Conservation (phyloP, 129 eudicot genomes). For the Kitagawia praeruptora region DNA sequence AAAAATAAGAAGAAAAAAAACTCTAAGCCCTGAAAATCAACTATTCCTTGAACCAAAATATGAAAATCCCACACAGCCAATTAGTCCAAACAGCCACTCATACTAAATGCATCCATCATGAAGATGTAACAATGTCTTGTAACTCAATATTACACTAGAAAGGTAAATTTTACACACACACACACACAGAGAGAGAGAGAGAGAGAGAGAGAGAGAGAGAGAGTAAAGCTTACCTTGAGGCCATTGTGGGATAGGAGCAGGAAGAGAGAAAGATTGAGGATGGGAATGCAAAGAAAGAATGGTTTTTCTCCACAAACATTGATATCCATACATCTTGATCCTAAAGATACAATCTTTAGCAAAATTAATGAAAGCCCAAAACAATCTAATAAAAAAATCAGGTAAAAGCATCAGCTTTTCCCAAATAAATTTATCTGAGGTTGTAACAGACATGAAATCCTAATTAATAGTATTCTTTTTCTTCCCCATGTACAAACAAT, state of each 20-base stretch:
- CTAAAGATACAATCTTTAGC: background rate
- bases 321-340: conserved; percentile 42
- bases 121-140: background rate
- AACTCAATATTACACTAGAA: background rate
- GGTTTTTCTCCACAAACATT: conserved; percentile 41
- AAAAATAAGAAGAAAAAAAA: background rate
- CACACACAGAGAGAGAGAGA: no score
- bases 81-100: background rate
- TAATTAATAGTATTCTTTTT: background rate
- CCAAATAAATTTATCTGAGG: background rate
- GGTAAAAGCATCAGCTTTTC: background rate
- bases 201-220: no score
- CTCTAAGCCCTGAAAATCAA: background rate
- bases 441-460: background rate
- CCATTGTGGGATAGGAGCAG: conserved; percentile 85
- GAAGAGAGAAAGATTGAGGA: conserved; percentile 46
- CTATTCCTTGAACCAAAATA: background rate
- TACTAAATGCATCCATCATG: background rate
- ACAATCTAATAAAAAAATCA: background rate
- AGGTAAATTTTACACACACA: background rate
- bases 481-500: background rate
- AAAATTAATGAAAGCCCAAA: conserved; percentile 1
- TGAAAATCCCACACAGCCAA: background rate
- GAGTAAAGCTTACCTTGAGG: conserved; percentile 45
- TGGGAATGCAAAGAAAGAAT: conserved; percentile 21